Conservation (phyloP, 306 rosid genomes). For the Herpetospermum pedunculosum region DNA sequence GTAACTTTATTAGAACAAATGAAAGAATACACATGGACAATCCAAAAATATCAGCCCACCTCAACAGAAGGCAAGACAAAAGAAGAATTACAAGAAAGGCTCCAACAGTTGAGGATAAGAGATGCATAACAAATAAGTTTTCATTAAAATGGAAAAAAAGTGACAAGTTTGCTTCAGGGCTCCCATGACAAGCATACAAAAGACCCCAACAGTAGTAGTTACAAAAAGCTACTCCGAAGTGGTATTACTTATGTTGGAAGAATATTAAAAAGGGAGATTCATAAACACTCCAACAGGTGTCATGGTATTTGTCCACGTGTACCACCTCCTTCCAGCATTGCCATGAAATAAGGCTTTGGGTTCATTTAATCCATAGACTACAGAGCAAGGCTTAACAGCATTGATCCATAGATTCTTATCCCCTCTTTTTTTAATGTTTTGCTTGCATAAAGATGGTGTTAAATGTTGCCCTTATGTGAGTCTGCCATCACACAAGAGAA, state of each 20-base stretch:
- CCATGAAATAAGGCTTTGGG: background rate
- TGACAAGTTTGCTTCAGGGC: background rate
- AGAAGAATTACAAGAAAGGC: background rate
- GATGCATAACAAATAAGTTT: background rate
- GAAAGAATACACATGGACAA: background rate
- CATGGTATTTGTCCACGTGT: background rate
- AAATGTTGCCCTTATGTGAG: background rate
- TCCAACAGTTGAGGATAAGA: background rate
- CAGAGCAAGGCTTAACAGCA: background rate
- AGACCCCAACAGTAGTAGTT: background rate
- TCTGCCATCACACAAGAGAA: background rate
- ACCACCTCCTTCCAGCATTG: background rate
- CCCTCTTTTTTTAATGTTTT: background rate
- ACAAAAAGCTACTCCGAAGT: background rate
- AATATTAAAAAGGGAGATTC: background rate
- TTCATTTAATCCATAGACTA: background rate
- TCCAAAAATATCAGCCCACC: background rate
- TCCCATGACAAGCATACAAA: background rate
- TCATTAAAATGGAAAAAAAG: background rate
- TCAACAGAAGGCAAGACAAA: background rate
- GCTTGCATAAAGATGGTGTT: background rate
- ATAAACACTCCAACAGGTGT: background rate
- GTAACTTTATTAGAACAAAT: background rate
- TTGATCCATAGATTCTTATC: background rate
- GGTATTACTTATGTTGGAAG: background rate